Evolutionary conservation across 768 basidiomycete genomes (phyloP).

Genomic region (Collybia sp.): DNA sequence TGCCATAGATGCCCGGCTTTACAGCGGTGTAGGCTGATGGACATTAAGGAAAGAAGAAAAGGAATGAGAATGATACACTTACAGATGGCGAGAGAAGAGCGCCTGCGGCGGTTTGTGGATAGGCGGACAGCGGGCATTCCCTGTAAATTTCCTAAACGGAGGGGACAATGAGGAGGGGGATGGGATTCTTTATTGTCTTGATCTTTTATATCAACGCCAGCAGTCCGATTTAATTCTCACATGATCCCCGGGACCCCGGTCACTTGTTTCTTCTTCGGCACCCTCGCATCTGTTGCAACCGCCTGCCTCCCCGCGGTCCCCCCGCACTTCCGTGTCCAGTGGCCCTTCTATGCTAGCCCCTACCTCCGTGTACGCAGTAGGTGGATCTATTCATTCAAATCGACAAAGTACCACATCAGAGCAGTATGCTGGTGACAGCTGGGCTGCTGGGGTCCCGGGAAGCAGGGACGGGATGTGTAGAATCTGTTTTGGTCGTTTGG

Average conservation of each 20-base stretch:
- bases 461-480: background rate
- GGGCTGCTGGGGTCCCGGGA: background rate
- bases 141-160: background rate
- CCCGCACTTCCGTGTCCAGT: too few relatives aligned
- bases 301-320: too few relatives aligned
- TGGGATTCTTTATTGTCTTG: conserved; percentile 8
- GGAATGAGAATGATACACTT: conserved; percentile 11
- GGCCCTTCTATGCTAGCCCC: background rate
- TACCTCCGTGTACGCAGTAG: background rate
- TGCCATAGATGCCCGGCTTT: conserved; percentile 53
- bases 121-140: conserved; percentile 29
- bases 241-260: conserved; percentile 1
- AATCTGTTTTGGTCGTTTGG: background rate
- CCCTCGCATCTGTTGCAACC: background rate
- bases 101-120: conserved; percentile 26
- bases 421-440: background rate
- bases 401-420: background rate
- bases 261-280: background rate
- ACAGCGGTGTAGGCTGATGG: conserved; percentile 34
- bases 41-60: too few relatives aligned
- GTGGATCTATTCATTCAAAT: background rate
- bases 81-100: conserved; percentile 33
- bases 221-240: background rate
- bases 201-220: conserved; percentile 2
- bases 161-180: background rate